Conservation (phyloP, 768 basidiomycete genomes). For the Leucocoprinus birnbaumii region DNA sequence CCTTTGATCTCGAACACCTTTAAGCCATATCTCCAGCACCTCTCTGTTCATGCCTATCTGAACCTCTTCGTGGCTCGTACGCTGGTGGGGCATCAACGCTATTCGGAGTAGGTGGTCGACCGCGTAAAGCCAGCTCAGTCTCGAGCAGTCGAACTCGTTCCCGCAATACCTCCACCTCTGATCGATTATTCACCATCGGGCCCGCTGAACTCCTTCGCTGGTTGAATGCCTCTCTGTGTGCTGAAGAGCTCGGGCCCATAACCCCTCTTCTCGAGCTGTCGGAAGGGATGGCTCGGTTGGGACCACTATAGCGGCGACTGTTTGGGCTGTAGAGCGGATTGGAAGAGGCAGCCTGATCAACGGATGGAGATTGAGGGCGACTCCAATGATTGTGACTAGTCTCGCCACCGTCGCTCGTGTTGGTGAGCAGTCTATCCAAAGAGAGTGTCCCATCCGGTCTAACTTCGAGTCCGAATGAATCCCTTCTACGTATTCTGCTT, state of each 20-base stretch:
- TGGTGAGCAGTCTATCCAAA: background rate
- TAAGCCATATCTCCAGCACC: too few relatives aligned
- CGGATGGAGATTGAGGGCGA: background rate
- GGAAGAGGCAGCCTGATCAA: background rate
- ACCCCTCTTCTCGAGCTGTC: background rate
- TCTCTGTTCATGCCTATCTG: background rate
- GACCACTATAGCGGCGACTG: background rate
- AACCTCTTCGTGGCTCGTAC: conserved; percentile 1
- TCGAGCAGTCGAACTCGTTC: conserved; percentile 3
- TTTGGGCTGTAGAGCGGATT: background rate
- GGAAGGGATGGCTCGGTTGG: too few relatives aligned
- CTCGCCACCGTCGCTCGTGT: background rate
- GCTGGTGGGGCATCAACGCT: background rate
- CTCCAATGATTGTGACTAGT: background rate
- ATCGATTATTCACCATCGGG: too few relatives aligned
- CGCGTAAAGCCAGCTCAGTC: background rate
- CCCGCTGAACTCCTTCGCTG: background rate
- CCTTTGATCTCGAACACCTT: too few relatives aligned
- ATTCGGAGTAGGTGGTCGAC: background rate
- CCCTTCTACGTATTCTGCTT: background rate
- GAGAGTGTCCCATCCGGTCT: background rate
- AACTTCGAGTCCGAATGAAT: background rate
- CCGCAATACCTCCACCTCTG: conserved; percentile 1
- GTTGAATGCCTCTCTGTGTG: background rate
- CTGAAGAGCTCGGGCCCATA: background rate